phyloP scores from a whole-genome alignment of 2,329 filamentous ascomycete genomes.

The Verticillium zaregamsianum region DNA sequence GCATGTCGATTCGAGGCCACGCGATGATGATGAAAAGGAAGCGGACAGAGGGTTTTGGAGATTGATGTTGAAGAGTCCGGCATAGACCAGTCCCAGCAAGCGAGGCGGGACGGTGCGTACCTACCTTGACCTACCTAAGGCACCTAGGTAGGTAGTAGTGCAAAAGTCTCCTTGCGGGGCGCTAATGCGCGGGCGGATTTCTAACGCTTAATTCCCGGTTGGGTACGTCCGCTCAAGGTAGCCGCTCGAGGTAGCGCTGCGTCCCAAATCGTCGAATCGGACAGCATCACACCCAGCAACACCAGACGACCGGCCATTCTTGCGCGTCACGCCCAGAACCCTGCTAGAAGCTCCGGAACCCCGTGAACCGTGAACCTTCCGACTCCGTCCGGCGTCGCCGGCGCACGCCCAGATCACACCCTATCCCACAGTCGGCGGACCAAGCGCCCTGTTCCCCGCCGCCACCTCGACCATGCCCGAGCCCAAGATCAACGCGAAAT shows the following conservation, averaged over 20 bases:
- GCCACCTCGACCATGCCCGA: slow-evolving; percentile 33
- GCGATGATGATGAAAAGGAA: not conserved
- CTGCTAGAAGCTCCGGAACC: not conserved
- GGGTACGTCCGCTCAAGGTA: too few relatives aligned
- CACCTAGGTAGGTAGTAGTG: not conserved
- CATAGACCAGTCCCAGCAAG: not conserved
- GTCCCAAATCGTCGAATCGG: not conserved
- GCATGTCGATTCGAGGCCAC: too few relatives aligned
- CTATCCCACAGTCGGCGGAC: not conserved
- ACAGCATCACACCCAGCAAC: not conserved
- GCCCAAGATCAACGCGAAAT: slow-evolving; percentile 63
- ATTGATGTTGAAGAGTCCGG: not conserved
- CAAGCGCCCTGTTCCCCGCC: slow-evolving; percentile 3
- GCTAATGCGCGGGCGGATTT: not conserved
- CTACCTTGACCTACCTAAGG: too few relatives aligned
- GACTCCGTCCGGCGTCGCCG: too few relatives aligned
- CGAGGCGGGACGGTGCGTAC: not conserved
- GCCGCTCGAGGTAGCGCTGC: not conserved
- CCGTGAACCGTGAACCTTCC: too few relatives aligned
- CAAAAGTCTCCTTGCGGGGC: not conserved
- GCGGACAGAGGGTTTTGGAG: too few relatives aligned
- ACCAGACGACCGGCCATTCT: not conserved
- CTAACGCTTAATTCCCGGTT: not conserved
- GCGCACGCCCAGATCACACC: too few relatives aligned
- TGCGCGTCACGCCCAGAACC: not conserved